These are phyloP conservation scores for Linum usitatissimum DNA, from an alignment of 345 rosid genomes.

Conservation along the genomic window DNA sequence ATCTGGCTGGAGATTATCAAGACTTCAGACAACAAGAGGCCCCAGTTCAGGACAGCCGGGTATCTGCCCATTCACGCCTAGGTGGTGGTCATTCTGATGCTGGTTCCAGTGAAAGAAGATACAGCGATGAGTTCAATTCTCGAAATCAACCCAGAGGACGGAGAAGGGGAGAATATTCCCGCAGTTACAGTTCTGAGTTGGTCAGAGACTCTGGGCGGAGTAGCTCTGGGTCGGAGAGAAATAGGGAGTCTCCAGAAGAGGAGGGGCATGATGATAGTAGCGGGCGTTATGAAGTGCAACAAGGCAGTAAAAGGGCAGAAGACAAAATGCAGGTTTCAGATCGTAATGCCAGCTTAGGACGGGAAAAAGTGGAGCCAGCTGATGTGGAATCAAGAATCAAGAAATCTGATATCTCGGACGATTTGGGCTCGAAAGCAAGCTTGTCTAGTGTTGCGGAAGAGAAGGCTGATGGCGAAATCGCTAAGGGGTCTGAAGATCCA, in stretches of 20 bases:
- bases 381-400: constrained; percentile 39
- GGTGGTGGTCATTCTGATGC: constrained; percentile 38
- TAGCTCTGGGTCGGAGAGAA: constrained; percentile 62
- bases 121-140: constrained; percentile 44
- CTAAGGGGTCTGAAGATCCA: constrained; percentile 34
- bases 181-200: constrained; percentile 45
- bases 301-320: constrained; percentile 37
- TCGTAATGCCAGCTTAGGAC: constrained; percentile 22
- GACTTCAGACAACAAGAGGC: constrained; percentile 59
- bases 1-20: constrained; percentile 42
- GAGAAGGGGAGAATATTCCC: constrained; percentile 50
- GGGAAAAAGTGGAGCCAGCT: constrained; percentile 42
- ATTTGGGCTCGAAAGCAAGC: constrained; percentile 42
- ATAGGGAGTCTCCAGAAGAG: constrained; percentile 36
- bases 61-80: constrained; percentile 41
- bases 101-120: constrained; percentile 46
- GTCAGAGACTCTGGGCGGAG: constrained; percentile 60
- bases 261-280: constrained; percentile 45
- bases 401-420: constrained; percentile 34
- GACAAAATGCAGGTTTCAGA: constrained; percentile 43
- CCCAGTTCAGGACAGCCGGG: constrained; percentile 31
- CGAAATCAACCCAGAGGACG: constrained; percentile 50
- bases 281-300: constrained; percentile 47
- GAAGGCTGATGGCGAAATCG: constrained; percentile 32
- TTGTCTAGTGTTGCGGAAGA: constrained; percentile 41